A percentile compares a stretch with the other conserved stretches of the same genome.
Conservation (phyloP, 805 yeast genomes). For the Isabelozyma rhagii region DNA sequence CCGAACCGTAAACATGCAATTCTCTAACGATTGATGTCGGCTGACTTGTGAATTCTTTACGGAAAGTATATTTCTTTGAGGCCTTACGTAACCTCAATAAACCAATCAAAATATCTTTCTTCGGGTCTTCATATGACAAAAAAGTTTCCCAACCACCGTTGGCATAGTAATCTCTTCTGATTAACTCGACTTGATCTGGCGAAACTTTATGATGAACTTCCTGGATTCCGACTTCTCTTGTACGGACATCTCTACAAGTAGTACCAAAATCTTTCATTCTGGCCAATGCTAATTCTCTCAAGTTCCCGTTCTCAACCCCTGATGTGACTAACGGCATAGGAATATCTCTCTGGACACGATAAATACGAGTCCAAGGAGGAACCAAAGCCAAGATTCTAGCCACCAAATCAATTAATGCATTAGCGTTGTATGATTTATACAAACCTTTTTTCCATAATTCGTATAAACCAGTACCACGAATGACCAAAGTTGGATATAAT, state of each 20-base stretch:
- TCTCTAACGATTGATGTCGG: conserved; percentile 95
- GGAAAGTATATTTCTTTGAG: conserved; percentile 80
- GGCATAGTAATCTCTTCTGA: conserved; percentile 93
- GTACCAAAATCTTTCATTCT: conserved; percentile 99
- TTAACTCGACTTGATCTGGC: conserved; percentile 95
- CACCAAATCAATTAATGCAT: conserved; percentile 88
- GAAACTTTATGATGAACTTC: conserved; percentile 96
- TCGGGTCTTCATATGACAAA: conserved; percentile 93
- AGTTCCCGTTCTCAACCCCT: conserved; percentile 96
- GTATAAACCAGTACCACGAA: conserved; percentile 94
- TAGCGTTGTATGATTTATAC: conserved; percentile 91
- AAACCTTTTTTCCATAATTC: conserved; percentile 97
- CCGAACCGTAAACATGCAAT: conserved; percentile 95
- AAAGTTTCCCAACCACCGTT: conserved; percentile 99
- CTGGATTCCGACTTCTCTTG: conserved; percentile 97
- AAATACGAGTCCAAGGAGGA: conserved; percentile 99
- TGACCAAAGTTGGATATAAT: conserved; percentile 92
- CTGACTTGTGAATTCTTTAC: conserved; percentile 81
- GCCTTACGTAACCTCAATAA: conserved; percentile 84
- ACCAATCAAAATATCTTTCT: conserved; percentile 92
- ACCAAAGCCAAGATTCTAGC: conserved; percentile 94
- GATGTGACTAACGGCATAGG: conserved; percentile 98
- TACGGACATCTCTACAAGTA: conserved; percentile 90
- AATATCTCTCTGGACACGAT: conserved; percentile 96
- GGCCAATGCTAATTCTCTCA: conserved; percentile 91